Base-by-base conservation (phyloP, 2,329 filamentous ascomycete genomes). In the Aspergillus clavatus region DNA sequence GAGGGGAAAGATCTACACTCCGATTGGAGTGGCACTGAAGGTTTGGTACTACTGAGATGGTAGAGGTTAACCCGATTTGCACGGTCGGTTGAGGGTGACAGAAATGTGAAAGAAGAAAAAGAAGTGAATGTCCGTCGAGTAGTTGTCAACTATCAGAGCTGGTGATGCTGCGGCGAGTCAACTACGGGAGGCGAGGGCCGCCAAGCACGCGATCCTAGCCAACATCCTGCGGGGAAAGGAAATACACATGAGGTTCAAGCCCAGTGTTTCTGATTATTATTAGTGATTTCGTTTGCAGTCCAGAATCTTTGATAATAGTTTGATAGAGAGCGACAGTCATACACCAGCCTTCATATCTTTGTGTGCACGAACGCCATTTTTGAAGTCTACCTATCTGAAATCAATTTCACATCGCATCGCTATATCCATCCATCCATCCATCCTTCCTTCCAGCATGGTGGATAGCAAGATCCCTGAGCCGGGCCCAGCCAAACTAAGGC, bases 401-500 rank as follows among this genome's bases (percentile, higher is more conserved):
- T 2, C 3, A 10, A n/a, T n/a, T n/a, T 35, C 31, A 19, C 31
- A 35, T 5, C 18, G 19, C 16, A n/a, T 33, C 14, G 14, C 2
- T 33, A n/a, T 7, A 10, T 16, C 14, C 21, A 38, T 43, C 22
- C 24, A 14, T n/a, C 12, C n/a, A 7, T 39, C 5, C 14, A 11
- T 26, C 23, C 16, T 11, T 42, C 22, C 21, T 26, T 41, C 46
- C 56, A 58, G 46, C 40, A 71, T 72, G 68, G 62, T 64, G 27
- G 66, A 70, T 48, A 76, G 72, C 52, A 78, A 80, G 53, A 80
- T 96, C 57, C 91, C 93, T 47, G 87, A 91, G 73, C 91, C 91
- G 46, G 91, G 91, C 42, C 90, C 91, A 46, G 91, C 91, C 48
- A 89, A 86, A 59, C 75, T 97, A 54, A 83, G 82, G 52, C 82